Percentiles rank a stretch among this genome's conserved stretches.
These are phyloP conservation scores for Trichoderma sp. DNA, from an alignment of 2,329 filamentous ascomycete species.

Conservation along the genomic window DNA sequence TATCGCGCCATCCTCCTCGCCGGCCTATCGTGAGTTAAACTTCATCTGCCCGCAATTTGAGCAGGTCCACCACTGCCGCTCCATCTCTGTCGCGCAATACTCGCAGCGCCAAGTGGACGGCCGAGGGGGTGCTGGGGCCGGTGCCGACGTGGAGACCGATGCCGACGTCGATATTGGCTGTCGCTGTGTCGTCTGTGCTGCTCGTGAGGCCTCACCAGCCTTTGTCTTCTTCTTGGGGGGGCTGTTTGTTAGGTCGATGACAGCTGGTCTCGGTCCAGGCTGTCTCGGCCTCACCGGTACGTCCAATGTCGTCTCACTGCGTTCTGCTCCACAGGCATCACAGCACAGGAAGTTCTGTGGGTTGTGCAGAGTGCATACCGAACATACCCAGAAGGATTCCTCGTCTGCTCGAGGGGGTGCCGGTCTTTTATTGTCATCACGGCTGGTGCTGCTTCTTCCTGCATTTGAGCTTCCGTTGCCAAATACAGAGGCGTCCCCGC, in stretches of 20 bases:
- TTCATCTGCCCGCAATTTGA: constrained; percentile 58
- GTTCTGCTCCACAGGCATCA: constrained; percentile 56
- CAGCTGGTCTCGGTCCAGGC: constrained; percentile 26
- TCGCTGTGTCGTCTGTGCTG: constrained; percentile 25
- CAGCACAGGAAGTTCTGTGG: constrained; percentile 53
- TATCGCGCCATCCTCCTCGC: constrained; percentile 1
- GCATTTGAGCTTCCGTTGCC: background rate
- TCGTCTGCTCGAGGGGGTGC: background rate
- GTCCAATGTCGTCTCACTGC: constrained; percentile 29
- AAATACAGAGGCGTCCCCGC: constrained; percentile 43
- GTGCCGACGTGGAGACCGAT: constrained; percentile 10
- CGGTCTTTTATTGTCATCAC: background rate
- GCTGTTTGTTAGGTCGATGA: constrained; percentile 42
- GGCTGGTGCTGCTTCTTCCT: background rate
- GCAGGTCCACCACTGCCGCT: constrained; percentile 60
- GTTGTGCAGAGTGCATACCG: constrained; percentile 60
- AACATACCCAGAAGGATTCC: constrained; percentile 51
- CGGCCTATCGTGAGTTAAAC: constrained; percentile 44
- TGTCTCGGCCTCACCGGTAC: constrained; percentile 26
- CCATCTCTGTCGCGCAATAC: constrained; percentile 54
- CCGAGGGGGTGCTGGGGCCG: constrained; percentile 27
- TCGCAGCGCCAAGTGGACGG: constrained; percentile 52
- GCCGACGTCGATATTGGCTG: constrained; percentile 21
- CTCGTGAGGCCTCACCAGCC: constrained; percentile 8
- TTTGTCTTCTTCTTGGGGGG: constrained; percentile 29